Conservation (phyloP, 2,329 filamentous ascomycete species). For the Orbilia quercus region DNA sequence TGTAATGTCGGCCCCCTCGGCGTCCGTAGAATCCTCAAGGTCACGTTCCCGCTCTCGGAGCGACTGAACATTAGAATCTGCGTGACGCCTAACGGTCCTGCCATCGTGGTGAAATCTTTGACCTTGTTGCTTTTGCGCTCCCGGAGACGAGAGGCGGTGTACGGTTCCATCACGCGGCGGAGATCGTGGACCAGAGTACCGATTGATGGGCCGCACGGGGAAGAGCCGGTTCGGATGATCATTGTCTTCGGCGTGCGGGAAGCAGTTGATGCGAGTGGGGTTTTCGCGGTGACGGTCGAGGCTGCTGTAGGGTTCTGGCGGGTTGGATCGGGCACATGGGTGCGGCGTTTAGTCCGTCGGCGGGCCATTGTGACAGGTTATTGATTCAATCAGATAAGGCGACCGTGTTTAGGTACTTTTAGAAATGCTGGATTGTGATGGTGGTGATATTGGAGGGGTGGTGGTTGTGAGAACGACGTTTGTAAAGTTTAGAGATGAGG, state of each 20-base stretch:
- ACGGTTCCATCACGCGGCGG: slow-evolving; percentile 92
- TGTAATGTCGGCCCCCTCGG: slow-evolving; percentile 92
- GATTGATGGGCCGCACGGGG: slow-evolving; percentile 89
- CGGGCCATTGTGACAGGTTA: slow-evolving; percentile 73
- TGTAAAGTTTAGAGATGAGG: slow-evolving; percentile 25
- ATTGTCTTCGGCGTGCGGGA: slow-evolving; percentile 88
- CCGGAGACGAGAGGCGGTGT: slow-evolving; percentile 87
- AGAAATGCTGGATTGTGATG: not conserved
- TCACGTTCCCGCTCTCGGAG: slow-evolving; percentile 89
- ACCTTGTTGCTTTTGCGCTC: slow-evolving; percentile 89
- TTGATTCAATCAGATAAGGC: slow-evolving; percentile 5
- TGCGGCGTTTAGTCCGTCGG: slow-evolving; percentile 86
- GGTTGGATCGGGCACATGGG: slow-evolving; percentile 75
- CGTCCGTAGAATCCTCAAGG: slow-evolving; percentile 85
- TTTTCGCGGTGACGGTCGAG: slow-evolving; percentile 66
- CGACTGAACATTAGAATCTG: slow-evolving; percentile 94
- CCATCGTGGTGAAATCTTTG: slow-evolving; percentile 94
- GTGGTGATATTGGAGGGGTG: slow-evolving; percentile 1
- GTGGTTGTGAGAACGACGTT: slow-evolving; percentile 7
- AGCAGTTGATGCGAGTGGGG: slow-evolving; percentile 71
- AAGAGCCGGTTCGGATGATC: slow-evolving; percentile 96
- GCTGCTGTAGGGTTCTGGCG: slow-evolving; percentile 66
- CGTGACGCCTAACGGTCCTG: slow-evolving; percentile 89
- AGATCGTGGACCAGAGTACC: slow-evolving; percentile 93
- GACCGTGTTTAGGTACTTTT: slow-evolving; percentile 20